A percentile compares a stretch with the other conserved stretches of the same genome.
Evolutionary conservation across 108 stramenopile species (phyloP).

Genomic region (Skeletonema grethae): DNA sequence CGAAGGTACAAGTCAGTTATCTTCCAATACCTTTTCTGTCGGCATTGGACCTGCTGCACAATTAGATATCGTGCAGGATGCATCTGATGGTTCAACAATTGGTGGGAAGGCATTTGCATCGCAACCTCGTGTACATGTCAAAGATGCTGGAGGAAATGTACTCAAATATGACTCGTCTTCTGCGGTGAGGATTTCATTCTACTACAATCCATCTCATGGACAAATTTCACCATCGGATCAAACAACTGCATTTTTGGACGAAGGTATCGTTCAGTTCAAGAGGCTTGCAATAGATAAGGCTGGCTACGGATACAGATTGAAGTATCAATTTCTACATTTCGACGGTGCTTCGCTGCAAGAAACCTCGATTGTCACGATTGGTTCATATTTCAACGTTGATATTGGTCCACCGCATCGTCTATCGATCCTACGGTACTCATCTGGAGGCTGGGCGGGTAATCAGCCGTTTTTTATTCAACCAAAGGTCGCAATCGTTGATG

Average conservation of each 20-base stretch:
- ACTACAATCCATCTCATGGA: conserved; percentile 45
- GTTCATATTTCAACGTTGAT: conserved; percentile 41
- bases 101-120: conserved; percentile 48
- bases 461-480: conserved; percentile 57
- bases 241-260: conserved; percentile 23
- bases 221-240: conserved; percentile 12
- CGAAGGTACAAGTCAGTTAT: conserved; percentile 22
- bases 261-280: conserved; percentile 42
- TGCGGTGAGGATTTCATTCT: conserved; percentile 29
- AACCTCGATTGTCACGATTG: conserved; percentile 23
- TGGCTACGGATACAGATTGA: conserved; percentile 40
- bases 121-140: conserved; percentile 46
- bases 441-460: conserved; percentile 51
- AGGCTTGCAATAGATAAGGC: conserved; percentile 44
- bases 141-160: conserved; percentile 52
- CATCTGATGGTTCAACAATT: conserved; percentile 31
- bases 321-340: conserved; percentile 28
- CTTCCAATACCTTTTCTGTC: conserved; percentile 39
- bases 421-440: conserved; percentile 26
- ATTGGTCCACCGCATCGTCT: conserved; percentile 39
- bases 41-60: conserved; percentile 30
- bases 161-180: conserved; percentile 41
- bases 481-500: conserved; percentile 44
- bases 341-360: conserved; percentile 4
- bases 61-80: conserved; percentile 31